Base-by-base conservation (phyloP, 441 rosid species). In the Erysimum pusillum region DNA sequence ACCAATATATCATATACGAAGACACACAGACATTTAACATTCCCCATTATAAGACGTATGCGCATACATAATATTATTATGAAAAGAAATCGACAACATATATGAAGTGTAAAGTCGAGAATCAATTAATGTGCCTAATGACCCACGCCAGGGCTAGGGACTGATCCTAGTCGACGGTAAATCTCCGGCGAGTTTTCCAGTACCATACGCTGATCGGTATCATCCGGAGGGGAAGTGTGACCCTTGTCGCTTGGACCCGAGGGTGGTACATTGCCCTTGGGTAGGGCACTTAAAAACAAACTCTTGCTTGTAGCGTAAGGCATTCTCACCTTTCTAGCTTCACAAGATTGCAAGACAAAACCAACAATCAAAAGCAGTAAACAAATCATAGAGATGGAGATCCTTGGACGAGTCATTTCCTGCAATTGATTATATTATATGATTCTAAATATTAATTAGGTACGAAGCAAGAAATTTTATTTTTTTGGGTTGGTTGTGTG, bases 111-210 rank as follows among this genome's bases (percentile, higher is more conserved):
- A 28, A 15, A 57, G 4, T 7, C 45, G n/a, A 25, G 4, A 36
- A 14, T 20, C 38, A 22, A 35, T 34, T 13, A 78, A 44, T 38
- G 54, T 52, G 70, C 7, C 74, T 79, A 79, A 63, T 79, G 71
- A 63, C 82, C 82, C 28, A 74, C 82, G 39, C 79, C 82, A 36
- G 82, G 82, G 52, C 82, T 79, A 38, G 82, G 82, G 56, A 74
- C 76, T 10, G 79, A 79, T 74, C 6, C 39, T n/a, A 74, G 74
- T 7, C 49, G 60, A 46, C 67, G 71, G n/a, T 61, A 36, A 56
- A 67, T 53, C 57, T 74, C 71, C 41, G 58, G 72, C 38, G 69
- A 67, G 12, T 73, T 67, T 60, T 56, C 61, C n/a, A 64, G 70
- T 38, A 67, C 69, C 51, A 36, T 42, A 46, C 7, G 68, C 51